Conservation (phyloP, 148 eudicot species). For the Bassia scoparia region DNA sequence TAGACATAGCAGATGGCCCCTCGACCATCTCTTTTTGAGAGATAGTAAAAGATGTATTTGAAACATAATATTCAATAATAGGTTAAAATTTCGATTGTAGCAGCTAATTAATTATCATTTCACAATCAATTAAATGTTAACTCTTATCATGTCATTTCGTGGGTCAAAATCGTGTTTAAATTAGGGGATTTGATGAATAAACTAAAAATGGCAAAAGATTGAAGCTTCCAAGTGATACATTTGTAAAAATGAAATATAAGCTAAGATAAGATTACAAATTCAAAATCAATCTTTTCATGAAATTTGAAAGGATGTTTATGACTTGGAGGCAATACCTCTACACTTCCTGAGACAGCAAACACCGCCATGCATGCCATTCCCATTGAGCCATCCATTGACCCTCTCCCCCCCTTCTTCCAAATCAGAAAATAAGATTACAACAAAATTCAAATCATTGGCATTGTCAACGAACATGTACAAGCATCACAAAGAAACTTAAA, state of each 20-base stretch:
- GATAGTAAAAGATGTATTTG: no score
- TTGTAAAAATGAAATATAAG: not conserved
- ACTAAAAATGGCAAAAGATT: no score
- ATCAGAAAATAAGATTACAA: not conserved
- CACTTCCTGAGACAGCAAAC: conserved; percentile 75
- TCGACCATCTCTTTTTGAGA: no score
- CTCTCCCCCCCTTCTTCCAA: not conserved
- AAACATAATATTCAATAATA: no score
- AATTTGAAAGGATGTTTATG: conserved; percentile 73
- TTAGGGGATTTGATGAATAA: no score
- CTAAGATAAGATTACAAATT: conserved; percentile 34
- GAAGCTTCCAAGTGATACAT: not conserved
- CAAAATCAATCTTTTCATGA: conserved; percentile 70
- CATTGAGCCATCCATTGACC: conserved; percentile 49
- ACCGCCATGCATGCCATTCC: conserved; percentile 63
- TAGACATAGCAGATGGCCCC: no score
- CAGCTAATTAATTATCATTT: no score
- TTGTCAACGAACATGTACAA: not conserved
- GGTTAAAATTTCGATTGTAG: no score
- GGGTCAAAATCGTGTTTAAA: no score
- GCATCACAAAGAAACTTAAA: conserved; percentile 3
- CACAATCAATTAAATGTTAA: no score
- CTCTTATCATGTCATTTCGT: no score
- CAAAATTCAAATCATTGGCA: conserved; percentile 7
- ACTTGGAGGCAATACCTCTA: conserved; percentile 59